Percentiles rank a stretch among this genome's conserved stretches.
phyloP scores from a whole-genome alignment of 805 yeast genomes.

The Starmerella apis region DNA sequence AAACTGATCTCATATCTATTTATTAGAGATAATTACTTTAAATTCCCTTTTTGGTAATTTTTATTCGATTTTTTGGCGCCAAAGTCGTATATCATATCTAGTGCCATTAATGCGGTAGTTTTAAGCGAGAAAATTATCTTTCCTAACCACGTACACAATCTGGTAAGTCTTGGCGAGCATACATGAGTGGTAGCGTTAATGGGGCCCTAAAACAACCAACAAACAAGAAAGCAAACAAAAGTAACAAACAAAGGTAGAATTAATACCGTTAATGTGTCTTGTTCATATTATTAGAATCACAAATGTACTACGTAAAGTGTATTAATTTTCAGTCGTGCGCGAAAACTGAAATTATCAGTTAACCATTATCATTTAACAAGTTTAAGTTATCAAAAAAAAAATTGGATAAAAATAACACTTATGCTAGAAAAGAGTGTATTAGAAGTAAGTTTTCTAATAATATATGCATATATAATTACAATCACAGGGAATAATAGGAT shows the following conservation, averaged over 20 bases:
- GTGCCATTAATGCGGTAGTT: background rate
- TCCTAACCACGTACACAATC: background rate
- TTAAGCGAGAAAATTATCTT: background rate
- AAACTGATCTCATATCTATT: background rate
- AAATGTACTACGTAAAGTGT: too few relatives aligned
- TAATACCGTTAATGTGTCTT: too few relatives aligned
- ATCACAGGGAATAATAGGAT: too few relatives aligned
- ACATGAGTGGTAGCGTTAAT: background rate
- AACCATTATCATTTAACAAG: too few relatives aligned
- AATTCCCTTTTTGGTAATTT: slow-evolving; percentile 1
- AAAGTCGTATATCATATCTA: background rate
- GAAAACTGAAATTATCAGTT: too few relatives aligned
- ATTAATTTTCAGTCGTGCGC: too few relatives aligned
- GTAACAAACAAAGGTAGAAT: background rate
- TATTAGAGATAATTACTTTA: background rate
- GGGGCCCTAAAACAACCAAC: too few relatives aligned
- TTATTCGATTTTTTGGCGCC: background rate
- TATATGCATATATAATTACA: background rate
- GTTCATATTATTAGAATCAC: too few relatives aligned
- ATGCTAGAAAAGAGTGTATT: too few relatives aligned
- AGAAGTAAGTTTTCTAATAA: too few relatives aligned
- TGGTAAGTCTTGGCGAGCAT: background rate
- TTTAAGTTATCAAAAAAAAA: too few relatives aligned
- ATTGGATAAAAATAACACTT: too few relatives aligned
- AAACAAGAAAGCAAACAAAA: background rate